Percentiles rank a stretch among this genome's conserved stretches.
These are phyloP conservation scores for Scutellaria barbata DNA, from an alignment of 257 asterid genomes.

Conservation along the genomic window DNA sequence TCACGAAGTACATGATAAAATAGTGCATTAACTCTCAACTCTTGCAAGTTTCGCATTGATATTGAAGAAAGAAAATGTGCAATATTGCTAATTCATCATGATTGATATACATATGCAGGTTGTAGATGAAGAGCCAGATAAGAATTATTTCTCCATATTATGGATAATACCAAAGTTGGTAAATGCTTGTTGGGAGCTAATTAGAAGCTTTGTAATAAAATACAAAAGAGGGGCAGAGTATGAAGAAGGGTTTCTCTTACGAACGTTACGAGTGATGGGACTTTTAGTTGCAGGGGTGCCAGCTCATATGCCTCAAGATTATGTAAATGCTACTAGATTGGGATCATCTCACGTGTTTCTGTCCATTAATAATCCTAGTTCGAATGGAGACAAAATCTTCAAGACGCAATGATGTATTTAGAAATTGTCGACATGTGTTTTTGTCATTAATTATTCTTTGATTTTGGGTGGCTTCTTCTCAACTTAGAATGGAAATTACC, in stretches of 20 bases:
- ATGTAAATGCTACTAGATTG: conserved; percentile 52
- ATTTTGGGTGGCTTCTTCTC: too few species aligned
- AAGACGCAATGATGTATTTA: conserved; percentile 21
- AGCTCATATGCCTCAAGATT: conserved; percentile 58
- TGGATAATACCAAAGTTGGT: conserved; percentile 47
- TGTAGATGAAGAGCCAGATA: conserved; percentile 59
- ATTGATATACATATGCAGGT: conserved; percentile 36
- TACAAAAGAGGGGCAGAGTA: conserved; percentile 42
- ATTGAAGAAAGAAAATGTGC: too few species aligned
- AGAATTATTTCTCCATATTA: conserved; percentile 51
- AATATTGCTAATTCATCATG: too few species aligned
- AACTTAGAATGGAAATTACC: too few species aligned
- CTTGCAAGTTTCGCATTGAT: too few species aligned
- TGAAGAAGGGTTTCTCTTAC: conserved; percentile 45
- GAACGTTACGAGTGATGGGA: conserved; percentile 46
- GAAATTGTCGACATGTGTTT: too few species aligned
- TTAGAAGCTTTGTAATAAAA: conserved; percentile 47
- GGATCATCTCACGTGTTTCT: conserved; percentile 42
- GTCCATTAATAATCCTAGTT: not conserved
- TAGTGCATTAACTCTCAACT: too few species aligned
- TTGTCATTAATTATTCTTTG: too few species aligned
- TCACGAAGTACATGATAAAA: too few species aligned
- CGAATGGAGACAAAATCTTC: conserved; percentile 24
- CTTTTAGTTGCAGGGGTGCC: conserved; percentile 52
- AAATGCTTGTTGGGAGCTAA: conserved; percentile 54